Conservation (phyloP, 345 rosid species). For the Hypericum androsaemum region DNA sequence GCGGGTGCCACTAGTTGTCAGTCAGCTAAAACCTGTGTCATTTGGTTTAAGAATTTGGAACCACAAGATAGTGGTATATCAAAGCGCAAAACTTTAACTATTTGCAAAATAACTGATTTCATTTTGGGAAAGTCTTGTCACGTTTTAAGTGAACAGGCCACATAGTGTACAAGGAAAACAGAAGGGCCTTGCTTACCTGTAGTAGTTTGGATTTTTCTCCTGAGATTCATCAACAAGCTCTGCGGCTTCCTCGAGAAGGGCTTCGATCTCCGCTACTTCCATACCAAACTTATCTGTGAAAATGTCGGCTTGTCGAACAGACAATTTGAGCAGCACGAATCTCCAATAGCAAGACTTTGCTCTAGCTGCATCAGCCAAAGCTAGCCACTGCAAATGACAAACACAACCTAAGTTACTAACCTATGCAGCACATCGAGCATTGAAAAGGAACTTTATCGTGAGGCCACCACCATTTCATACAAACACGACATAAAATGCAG, state of each 20-base stretch:
- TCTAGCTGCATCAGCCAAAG: slow-evolving; percentile 67
- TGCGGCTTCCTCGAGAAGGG: slow-evolving; percentile 87
- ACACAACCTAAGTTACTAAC: slow-evolving; percentile 9
- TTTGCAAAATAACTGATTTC: neutral
- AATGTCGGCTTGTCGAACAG: slow-evolving; percentile 57
- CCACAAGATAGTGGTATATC: too few species aligned
- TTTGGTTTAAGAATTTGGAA: too few species aligned
- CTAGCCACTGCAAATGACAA: slow-evolving; percentile 62
- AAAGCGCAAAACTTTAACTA: too few species aligned
- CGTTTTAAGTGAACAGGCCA: neutral
- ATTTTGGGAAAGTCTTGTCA: neutral
- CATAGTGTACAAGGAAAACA: neutral
- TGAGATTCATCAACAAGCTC: slow-evolving; percentile 80
- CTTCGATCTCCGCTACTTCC: slow-evolving; percentile 77
- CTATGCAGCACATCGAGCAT: too few species aligned
- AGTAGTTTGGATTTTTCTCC: slow-evolving; percentile 69
- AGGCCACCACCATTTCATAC: too few species aligned
- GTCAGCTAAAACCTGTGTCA: too few species aligned
- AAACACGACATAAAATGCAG: too few species aligned
- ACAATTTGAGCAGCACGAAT: slow-evolving; percentile 72
- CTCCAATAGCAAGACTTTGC: slow-evolving; percentile 77
- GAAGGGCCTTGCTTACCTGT: slow-evolving; percentile 37
- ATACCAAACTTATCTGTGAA: slow-evolving; percentile 37
- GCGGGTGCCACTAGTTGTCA: too few species aligned
- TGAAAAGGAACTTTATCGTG: too few species aligned